Percentiles rank a stretch among this genome's conserved stretches.
Conservation (phyloP, 2,329 filamentous ascomycete genomes). For the Tolypocladium amazonense region DNA sequence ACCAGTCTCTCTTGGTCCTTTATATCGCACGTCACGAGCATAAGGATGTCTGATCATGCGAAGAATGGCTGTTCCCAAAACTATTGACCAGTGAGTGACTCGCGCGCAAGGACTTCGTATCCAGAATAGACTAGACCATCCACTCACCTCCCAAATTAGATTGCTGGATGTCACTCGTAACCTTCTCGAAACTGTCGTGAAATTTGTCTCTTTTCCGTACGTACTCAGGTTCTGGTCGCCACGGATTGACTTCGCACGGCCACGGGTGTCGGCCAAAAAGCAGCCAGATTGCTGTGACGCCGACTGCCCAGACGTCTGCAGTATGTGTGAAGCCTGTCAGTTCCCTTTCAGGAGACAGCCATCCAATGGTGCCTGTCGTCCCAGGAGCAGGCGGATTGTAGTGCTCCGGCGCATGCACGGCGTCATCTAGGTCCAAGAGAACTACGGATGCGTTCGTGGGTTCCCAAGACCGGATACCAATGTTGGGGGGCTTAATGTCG, state of each 20-base stretch:
- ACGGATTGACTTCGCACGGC: background rate
- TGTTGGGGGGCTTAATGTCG: background rate
- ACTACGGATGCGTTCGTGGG: background rate
- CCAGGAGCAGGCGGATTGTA: background rate
- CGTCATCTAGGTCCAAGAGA: background rate
- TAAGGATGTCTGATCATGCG: background rate
- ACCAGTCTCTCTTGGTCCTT: background rate
- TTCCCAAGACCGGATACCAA: background rate
- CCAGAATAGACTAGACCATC: background rate
- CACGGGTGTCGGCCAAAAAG: background rate
- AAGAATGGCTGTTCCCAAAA: background rate
- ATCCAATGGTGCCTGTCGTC: background rate
- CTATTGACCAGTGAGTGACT: background rate
- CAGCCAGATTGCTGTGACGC: background rate
- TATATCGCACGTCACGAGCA: background rate
- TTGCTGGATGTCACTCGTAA: background rate
- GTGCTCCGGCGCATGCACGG: background rate
- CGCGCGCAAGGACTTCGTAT: background rate
- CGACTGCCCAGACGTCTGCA: background rate
- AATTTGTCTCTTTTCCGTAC: background rate
- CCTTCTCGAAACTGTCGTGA: background rate
- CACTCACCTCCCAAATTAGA: background rate
- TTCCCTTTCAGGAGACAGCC: background rate
- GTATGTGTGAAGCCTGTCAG: background rate
- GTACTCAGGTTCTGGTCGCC: background rate